A percentile compares a stretch with the other conserved stretches of the same genome.
Evolutionary conservation across 2,329 filamentous ascomycete species (phyloP).

Genomic region (Penicillium sp.): DNA sequence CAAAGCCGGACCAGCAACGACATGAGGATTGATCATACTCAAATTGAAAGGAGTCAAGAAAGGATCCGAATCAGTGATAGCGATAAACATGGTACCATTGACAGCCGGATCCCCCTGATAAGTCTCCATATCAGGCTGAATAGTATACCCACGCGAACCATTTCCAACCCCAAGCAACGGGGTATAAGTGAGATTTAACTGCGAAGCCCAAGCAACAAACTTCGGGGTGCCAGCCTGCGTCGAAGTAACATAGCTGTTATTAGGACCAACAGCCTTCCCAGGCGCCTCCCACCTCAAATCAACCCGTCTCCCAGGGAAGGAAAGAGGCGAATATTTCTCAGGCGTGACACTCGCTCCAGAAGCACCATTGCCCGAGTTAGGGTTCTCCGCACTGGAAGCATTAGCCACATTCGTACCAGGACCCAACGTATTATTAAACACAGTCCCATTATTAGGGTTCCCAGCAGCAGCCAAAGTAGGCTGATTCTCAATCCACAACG

Average conservation of each 20-base stretch:
- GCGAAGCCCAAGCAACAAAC: conserved; percentile 74
- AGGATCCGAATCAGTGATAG: conserved; percentile 67
- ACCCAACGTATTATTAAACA: conserved; percentile 60
- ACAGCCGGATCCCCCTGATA: conserved; percentile 67
- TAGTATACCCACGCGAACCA: conserved; percentile 59
- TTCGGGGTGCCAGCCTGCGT: conserved; percentile 57
- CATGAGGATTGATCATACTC: conserved; percentile 70
- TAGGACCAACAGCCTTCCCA: conserved; percentile 69
- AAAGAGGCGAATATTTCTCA: conserved; percentile 70
- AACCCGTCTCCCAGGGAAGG: conserved; percentile 71
- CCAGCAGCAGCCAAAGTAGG: conserved; percentile 57
- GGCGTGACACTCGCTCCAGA: conserved; percentile 66
- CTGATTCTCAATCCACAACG: conserved; percentile 71
- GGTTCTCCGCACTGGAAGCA: conserved; percentile 44
- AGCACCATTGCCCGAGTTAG: conserved; percentile 53
- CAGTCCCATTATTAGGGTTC: conserved; percentile 51
- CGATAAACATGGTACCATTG: conserved; percentile 79
- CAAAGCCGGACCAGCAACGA: conserved; percentile 67
- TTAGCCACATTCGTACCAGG: conserved; percentile 36
- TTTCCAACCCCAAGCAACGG: conserved; percentile 54
- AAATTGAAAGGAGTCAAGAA: conserved; percentile 76
- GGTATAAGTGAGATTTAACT: conserved; percentile 73
- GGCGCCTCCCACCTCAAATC: conserved; percentile 71
- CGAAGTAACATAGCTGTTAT: conserved; percentile 75
- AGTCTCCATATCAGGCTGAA: conserved; percentile 69